Evolutionary conservation across 2,329 filamentous ascomycete species (phyloP), one percentile per base, ranked within the genome.

Genomic region (Fusarium fujikuroi): DNA sequence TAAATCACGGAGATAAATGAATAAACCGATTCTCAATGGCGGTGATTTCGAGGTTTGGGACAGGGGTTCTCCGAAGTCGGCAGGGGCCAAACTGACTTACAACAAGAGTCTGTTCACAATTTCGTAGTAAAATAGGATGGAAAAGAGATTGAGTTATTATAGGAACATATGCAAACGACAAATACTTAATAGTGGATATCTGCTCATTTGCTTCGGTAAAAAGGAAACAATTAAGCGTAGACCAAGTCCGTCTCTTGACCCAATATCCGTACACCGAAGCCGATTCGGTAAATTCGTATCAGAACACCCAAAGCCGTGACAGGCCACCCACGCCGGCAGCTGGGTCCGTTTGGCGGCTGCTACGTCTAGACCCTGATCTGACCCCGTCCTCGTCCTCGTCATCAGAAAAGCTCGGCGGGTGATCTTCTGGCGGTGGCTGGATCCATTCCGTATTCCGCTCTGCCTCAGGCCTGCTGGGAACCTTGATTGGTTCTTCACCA

Each of bases 281-380:
- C 23, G n/a, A 34, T 9, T 58, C 54, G 54, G 54, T 0, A 7
- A 58, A 60, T 40, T 40, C 18, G 7, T 16, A 54, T 60, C n/a
- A 60, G 9, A 60, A 34, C n/a, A 60, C 58, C 47, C 58, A 60
- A 60, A 60, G 58, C 9, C 58, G 28, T 15, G 58, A 60, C n/a
- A 60, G 12, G 19, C 58, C 58, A 11, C 58, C 36, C 8, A 60
- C 58, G 2, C 58, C 58, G 1, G 46, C 47, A 2, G 47, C 28
- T 23, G 12, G 23, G 23, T 60, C 58, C 12, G 28, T 42, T 5
- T 39, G 34, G 15, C n/a, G 46, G 11, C 47, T 60, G 10, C 36
- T 40, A 12, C 36, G 36, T 10, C 58, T 56, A 10, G 58, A 54
- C 5, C 30, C 36, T 34, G 30, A n/a, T 1, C 18, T n/a, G 3